Conservation (phyloP, 345 rosid species). For the Populus simonii region DNA sequence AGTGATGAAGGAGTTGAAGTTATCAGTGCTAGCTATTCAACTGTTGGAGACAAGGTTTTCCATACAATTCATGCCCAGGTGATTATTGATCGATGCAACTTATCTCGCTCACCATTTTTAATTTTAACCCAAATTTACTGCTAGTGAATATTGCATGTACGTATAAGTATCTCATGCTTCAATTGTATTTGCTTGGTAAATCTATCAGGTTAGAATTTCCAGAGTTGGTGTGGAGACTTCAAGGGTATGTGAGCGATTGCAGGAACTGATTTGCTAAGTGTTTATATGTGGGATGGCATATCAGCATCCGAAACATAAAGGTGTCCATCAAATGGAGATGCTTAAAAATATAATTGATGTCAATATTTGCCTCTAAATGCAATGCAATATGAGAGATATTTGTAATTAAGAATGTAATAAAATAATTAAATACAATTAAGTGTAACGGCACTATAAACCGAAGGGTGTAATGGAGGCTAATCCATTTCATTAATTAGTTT, state of each 20-base stretch:
- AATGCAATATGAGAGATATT: neutral
- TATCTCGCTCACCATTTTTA: too few relatives aligned
- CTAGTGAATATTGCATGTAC: neutral
- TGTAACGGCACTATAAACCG: neutral
- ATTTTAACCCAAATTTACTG: neutral
- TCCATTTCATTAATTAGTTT: neutral
- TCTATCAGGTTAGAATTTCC: conserved; percentile 36
- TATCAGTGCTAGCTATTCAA: conserved; percentile 40
- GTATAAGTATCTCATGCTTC: neutral
- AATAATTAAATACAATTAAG: neutral
- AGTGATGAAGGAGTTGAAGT: conserved; percentile 62
- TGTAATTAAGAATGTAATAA: neutral
- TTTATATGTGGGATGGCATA: neutral
- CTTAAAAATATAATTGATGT: neutral
- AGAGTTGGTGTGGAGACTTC: conserved; percentile 54
- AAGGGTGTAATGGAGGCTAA: neutral
- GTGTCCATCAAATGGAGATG: neutral
- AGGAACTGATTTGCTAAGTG: conserved; percentile 25
- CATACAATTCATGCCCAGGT: conserved; percentile 60
- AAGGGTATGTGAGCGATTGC: conserved; percentile 37
- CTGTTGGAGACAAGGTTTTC: conserved; percentile 42
- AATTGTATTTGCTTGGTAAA: neutral
- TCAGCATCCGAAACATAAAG: neutral
- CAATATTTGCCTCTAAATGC: neutral
- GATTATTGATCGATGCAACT: neutral